These are phyloP conservation scores for Parsonsia alboflavescens DNA, from an alignment of 257 asterid species.

Conservation along the genomic window DNA sequence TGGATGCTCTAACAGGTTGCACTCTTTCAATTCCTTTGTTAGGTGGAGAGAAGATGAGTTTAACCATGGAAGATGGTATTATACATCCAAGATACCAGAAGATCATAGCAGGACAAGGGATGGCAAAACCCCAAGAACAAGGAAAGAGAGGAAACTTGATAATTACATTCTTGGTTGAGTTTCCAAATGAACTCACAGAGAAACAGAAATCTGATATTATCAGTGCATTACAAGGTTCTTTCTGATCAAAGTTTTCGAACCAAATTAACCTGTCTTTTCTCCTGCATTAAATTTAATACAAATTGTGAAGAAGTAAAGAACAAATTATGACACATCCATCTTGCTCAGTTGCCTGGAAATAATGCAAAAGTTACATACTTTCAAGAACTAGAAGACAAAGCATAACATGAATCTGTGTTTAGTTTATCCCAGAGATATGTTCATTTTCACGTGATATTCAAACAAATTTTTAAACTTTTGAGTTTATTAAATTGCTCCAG, in stretches of 20 bases:
- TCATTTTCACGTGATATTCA: not conserved
- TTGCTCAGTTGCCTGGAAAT: too few relatives aligned
- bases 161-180: slow-evolving; percentile 44
- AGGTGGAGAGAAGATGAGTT: slow-evolving; percentile 37
- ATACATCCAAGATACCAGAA: slow-evolving; percentile 53
- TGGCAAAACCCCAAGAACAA: slow-evolving; percentile 60
- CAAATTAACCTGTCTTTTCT: not conserved
- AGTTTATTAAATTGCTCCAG: not conserved
- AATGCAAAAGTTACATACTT: too few relatives aligned
- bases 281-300: not conserved
- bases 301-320: not conserved
- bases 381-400: not conserved
- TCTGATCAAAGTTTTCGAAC: slow-evolving; percentile 17
- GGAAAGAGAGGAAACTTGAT: slow-evolving; percentile 58
- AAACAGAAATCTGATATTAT: slow-evolving; percentile 44
- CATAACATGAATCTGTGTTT: not conserved
- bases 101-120: slow-evolving; percentile 58
- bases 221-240: slow-evolving; percentile 34
- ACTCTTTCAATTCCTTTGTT: slow-evolving; percentile 47
- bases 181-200: slow-evolving; percentile 53
- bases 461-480: not conserved
- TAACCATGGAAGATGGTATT: slow-evolving; percentile 42
- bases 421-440: not conserved
- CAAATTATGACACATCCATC: too few relatives aligned
- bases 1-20: slow-evolving; percentile 62